phyloP scores from a whole-genome alignment of 257 asterid species.

The Solanum chilense region DNA sequence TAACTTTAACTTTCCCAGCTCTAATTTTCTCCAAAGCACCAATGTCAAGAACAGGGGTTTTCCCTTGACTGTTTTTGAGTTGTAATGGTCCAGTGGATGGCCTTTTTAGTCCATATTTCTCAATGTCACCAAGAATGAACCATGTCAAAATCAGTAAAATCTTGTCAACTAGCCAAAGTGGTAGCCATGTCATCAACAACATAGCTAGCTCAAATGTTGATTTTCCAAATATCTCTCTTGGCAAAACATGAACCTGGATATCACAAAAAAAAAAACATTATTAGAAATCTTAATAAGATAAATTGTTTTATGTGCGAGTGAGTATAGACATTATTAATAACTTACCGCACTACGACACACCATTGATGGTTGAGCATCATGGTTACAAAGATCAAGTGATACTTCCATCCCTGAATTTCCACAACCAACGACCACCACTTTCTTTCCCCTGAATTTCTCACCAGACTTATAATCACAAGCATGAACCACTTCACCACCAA shows the following conservation, averaged over 20 bases:
- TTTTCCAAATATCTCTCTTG: slow-evolving; percentile 47
- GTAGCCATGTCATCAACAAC: slow-evolving; percentile 51
- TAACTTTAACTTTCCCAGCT: slow-evolving; percentile 39
- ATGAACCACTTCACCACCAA: slow-evolving; percentile 4
- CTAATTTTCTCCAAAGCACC: slow-evolving; percentile 53
- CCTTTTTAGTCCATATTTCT: slow-evolving; percentile 42
- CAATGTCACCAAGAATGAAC: slow-evolving; percentile 40
- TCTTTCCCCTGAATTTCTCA: background rate
- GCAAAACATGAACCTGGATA: slow-evolving; percentile 59
- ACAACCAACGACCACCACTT: slow-evolving; percentile 12
- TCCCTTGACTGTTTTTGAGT: slow-evolving; percentile 51
- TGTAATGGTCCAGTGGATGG: slow-evolving; percentile 45
- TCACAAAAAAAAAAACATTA: background rate
- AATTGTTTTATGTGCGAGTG: background rate
- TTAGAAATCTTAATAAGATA: background rate
- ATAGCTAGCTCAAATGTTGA: slow-evolving; percentile 53
- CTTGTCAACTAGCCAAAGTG: slow-evolving; percentile 58
- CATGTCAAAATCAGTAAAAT: slow-evolving; percentile 35
- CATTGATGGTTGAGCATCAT: slow-evolving; percentile 5
- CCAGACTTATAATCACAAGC: slow-evolving; percentile 11
- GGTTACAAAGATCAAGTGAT: slow-evolving; percentile 11
- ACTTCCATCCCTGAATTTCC: slow-evolving; percentile 23
- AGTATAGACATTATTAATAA: background rate
- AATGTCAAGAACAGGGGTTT: slow-evolving; percentile 58
- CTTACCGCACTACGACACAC: slow-evolving; percentile 27